Percentiles rank a stretch among this genome's conserved stretches.
phyloP scores from a whole-genome alignment of 208 protist species.

The Angomonas deanei region DNA sequence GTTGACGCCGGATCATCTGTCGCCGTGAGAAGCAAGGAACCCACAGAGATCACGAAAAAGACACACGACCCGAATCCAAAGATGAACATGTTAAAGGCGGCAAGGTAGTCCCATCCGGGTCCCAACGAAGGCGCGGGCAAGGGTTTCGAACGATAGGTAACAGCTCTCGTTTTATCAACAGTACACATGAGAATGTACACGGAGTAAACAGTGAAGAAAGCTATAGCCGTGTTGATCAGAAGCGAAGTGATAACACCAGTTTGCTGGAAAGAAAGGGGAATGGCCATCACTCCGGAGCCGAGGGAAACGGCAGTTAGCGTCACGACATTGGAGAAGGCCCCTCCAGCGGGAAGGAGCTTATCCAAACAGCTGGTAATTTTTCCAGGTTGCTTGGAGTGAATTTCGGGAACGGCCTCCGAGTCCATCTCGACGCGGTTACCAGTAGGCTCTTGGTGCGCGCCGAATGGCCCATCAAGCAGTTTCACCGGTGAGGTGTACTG shows the following conservation, averaged over 20 bases:
- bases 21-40: conserved; percentile 18
- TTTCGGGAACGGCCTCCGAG: not conserved
- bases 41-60: conserved; percentile 24
- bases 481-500: not conserved
- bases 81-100: conserved; percentile 16
- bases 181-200: conserved; percentile 17
- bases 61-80: conserved; percentile 32
- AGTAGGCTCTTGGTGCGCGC: too few relatives aligned
- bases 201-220: conserved; percentile 23
- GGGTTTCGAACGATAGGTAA: conserved; percentile 16
- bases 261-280: conserved; percentile 20
- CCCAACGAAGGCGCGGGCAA: conserved; percentile 22
- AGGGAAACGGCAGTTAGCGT: conserved; percentile 14
- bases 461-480: not conserved
- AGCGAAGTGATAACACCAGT: conserved; percentile 17
- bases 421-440: conserved; percentile 1
- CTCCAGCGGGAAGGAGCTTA: not conserved
- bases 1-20: not conserved
- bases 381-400: not conserved
- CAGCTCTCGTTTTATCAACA: conserved; percentile 4
- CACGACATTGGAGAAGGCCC: not conserved
- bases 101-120: conserved; percentile 18
- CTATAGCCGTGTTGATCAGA: conserved; percentile 14
- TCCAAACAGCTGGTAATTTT: not conserved
- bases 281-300: conserved; percentile 22